Conservation (phyloP, 768 basidiomycete genomes). For the Cystobasidium onofrii region DNA sequence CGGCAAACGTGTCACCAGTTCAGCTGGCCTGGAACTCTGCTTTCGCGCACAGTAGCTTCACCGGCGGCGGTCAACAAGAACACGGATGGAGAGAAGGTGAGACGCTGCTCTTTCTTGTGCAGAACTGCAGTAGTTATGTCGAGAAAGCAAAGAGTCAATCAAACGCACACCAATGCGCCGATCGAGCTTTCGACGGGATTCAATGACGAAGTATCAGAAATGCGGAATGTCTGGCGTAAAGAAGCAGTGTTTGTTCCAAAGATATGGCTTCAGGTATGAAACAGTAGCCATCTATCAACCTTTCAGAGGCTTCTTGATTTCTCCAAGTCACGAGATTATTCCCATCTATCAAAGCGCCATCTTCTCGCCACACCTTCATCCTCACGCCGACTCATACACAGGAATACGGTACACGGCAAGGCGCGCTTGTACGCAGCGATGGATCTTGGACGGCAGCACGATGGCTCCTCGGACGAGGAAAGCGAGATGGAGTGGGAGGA, state of each 20-base stretch:
- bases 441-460: conserved; percentile 3
- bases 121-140: no score
- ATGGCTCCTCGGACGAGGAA: conserved; percentile 13
- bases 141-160: neutral
- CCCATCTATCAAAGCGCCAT: neutral
- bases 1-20: neutral
- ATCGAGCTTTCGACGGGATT: neutral
- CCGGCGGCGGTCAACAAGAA: no score
- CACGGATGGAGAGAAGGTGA: no score
- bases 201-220: neutral
- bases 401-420: neutral
- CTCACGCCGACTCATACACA: neutral
- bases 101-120: no score
- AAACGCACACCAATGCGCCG: neutral
- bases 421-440: neutral
- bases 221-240: no score
- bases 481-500: conserved; percentile 32
- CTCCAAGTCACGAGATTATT: no score
- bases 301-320: no score
- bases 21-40: neutral
- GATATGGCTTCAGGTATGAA: no score
- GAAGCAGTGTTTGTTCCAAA: no score
- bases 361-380: neutral
- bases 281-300: no score
- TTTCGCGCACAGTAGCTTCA: no score